Base-by-base conservation (phyloP, 2,329 filamentous ascomycete genomes). In the Drechslerella coelobrocha region DNA sequence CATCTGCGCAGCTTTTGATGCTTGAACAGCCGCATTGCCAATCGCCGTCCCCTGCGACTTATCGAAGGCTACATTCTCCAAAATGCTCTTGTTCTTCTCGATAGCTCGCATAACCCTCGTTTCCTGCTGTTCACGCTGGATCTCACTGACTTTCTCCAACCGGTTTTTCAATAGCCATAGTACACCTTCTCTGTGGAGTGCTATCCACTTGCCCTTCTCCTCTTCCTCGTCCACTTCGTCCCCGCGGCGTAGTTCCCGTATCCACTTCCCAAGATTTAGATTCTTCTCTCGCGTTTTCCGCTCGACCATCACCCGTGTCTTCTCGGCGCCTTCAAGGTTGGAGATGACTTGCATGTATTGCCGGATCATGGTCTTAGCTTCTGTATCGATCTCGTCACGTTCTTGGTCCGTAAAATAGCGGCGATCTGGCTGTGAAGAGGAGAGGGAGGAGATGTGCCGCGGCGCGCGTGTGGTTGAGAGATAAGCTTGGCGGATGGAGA, bases 81-180 rank as follows among this genome's bases (percentile, higher is more conserved):
- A 81, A 68, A 93, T 85, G 77, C 90, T 95, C 79, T 91, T 90
- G 76, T 88, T 92, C 84, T 90, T 94, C 81, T 97, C 92, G 78
- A 93, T 84, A 78, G 95, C 91, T 60, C 94, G 83, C 76, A 87
- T 87, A 74, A 97, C 82, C 75, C 94, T 82, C 76, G 90, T 89
- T 81, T 96, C 92, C 84, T 97, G 96, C 91, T 97, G 97, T 54
- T 84, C 85, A 75, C 91, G 87, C 81, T 97, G 93, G 73, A 89
- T 86, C 75, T 86, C 84, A 43, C 89, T 89, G 62, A 89, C 92
- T 73, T 86, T 83, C 79, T 94, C 89, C 73, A 97, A 80, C 76
- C 86, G 84, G 77, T 88, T 84, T 73, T 90, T 84, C 76, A 99
- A 78, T 75, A 89, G 92, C 88, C 89, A 93, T 9, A 97, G 81